Base-by-base conservation (phyloP, 2,329 filamentous ascomycete species). In the Sarocladium brachiariae region DNA sequence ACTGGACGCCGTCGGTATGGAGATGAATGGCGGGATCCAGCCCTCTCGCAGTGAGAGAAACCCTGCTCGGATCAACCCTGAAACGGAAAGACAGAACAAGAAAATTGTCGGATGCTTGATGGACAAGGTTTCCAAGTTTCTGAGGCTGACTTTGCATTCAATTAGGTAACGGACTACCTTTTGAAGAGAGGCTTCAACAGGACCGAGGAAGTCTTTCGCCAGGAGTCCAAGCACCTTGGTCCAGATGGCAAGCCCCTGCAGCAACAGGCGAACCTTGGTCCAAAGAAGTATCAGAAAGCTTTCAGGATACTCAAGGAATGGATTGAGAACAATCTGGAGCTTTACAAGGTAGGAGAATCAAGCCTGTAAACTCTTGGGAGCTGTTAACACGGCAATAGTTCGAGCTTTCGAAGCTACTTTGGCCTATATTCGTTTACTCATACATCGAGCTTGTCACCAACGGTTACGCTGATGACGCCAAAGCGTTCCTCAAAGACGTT, bases 371-470 rank as follows among this genome's bases (percentile, higher is more conserved):
- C 51, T 25, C 33, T 4, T 25, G n/a, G 9, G 39, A 11, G 8
- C 19, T 43, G 1, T 25, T 18, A 3, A 4, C 24, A 13, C 13
- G 37, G 56, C 65, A 31, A 62, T 55, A 91, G 82, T 89, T 92
- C 39, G 93, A 99, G 70, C 75, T 99, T 2, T 79, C 82, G 52
- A 90, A 95, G 57, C 74, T 97, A 3, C 71, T 96, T 14, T 99
- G 93, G 90, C 93, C 93, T 0, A 72, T 95, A 1, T 97, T 96
- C 61, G 87, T 97, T 48, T 95, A 99, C 67, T 93, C 89, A 0
- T 96, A 87, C 63, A 74, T 99, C 23, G 84, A 89, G 52, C 78
- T 97, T 51, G 78, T 95, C 24, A 75, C 75, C 30, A 81, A 89
- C 53, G 83, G 82, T 55, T 90, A 86, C 58, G 71, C 79, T 1